Conservation (phyloP, 192 early-diverging fungal genomes). For the Coemansia sp. region DNA sequence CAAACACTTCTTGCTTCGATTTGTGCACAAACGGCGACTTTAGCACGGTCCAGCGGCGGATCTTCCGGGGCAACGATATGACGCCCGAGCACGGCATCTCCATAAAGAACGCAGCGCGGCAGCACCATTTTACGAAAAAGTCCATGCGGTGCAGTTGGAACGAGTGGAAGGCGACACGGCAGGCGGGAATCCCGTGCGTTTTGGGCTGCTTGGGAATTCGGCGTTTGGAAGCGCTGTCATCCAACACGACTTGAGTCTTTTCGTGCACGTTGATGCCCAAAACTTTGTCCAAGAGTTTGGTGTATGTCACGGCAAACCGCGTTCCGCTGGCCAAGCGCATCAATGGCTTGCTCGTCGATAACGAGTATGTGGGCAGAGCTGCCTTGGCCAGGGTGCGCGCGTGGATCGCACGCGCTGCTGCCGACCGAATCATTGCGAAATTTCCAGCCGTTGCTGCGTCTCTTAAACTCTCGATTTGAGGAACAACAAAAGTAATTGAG, state of each 20-base stretch:
- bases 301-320: slow-evolving; percentile 27
- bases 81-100: slow-evolving; percentile 70
- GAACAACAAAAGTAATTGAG: too few species aligned
- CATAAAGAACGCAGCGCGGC: slow-evolving; percentile 74
- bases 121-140: slow-evolving; percentile 82
- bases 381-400: background rate
- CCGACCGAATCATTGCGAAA: slow-evolving; percentile 13
- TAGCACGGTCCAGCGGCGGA: slow-evolving; percentile 81
- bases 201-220: slow-evolving; percentile 36
- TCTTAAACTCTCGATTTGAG: too few species aligned
- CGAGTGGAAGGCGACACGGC: slow-evolving; percentile 72
- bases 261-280: slow-evolving; percentile 39
- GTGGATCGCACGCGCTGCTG: background rate
- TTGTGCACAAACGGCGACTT: slow-evolving; percentile 95
- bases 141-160: slow-evolving; percentile 85
- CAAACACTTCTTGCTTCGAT: slow-evolving; percentile 95
- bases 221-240: background rate
- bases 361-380: background rate
- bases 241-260: slow-evolving; percentile 15
- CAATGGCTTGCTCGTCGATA: background rate
- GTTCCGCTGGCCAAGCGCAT: background rate
- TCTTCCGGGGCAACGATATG: slow-evolving; percentile 70
- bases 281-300: slow-evolving; percentile 49
- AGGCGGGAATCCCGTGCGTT: slow-evolving; percentile 70
- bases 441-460: background rate